phyloP scores from a whole-genome alignment of 768 basidiomycete species.

The Pisolithus albus region DNA sequence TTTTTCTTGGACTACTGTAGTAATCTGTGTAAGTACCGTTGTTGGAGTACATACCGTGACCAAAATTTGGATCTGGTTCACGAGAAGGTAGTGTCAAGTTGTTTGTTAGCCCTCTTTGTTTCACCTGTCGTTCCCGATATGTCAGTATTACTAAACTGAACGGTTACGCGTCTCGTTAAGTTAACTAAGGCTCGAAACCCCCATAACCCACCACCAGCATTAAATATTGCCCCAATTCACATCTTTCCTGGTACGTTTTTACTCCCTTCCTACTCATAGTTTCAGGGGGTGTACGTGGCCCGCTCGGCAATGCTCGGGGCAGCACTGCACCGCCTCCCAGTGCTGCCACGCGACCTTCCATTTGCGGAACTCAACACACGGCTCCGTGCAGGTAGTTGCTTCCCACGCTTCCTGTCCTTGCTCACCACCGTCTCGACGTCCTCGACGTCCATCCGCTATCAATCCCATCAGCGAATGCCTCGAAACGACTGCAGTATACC shows the following conservation, averaged over 20 bases:
- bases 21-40: no score
- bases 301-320: neutral
- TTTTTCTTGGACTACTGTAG: no score
- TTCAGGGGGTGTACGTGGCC: neutral
- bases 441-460: neutral
- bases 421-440: neutral
- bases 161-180: neutral
- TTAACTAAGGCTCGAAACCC: neutral
- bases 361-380: no score
- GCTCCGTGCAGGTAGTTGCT: no score
- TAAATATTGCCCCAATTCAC: slow-evolving; percentile 1
- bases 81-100: neutral
- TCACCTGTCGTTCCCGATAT: neutral
- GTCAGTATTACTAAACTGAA: neutral
- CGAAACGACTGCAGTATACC: neutral
- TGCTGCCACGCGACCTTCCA: no score
- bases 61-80: no score
- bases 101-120: neutral
- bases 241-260: neutral
- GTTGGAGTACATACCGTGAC: no score
- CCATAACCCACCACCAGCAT: neutral
- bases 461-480: neutral
- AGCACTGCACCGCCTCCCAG: no score
- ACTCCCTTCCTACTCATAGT: neutral
- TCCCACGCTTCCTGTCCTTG: neutral